Base-by-base conservation (phyloP, 2,329 filamentous ascomycete genomes). In the Aureobasidium sp. region DNA sequence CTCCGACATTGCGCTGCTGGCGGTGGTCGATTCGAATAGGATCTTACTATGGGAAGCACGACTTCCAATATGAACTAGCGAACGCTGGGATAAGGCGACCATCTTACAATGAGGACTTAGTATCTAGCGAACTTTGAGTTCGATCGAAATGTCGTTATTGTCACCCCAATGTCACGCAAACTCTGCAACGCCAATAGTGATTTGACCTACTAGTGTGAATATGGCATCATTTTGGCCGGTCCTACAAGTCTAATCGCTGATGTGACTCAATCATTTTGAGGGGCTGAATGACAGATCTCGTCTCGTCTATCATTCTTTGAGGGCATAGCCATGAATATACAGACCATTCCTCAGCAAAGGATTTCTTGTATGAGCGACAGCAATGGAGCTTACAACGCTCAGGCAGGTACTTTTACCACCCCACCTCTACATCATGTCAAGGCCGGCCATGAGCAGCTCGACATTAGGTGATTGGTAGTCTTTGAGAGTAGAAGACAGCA, bases 361-460 rank as follows among this genome's bases (percentile, higher is more conserved):
- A 4, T 17, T 26, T 46, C 13, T 27, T 20, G 20, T n/a, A n/a
- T 13, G 12, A 47, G 55, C 32, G 37, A 46, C 26, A 59, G n/a
- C 27, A 36, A 26, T 7, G 13, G 24, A 36, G 20, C 27, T n/a
- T n/a, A 26, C 20, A 10, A 27, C 26, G 26, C 13, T 48, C 13
- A 4, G 5, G 2, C 37, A 34, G 20, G 17, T 34, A 27, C 13
- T 27, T 9, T 6, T 20, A 9, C 26, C 26, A n/a, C 7, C 15
- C 26, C 26, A n/a, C 9, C 13, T 26, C 34, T 48, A 63, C 62
- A 80, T 64, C 69, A 78, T 75, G 65, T 79, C 77, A 55, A 79
- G 72, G 13, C 74, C 75, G 56, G 70, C 72, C 29, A 79, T 66
- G 56, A 80, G 66, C 51, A 69, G 69, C 37, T 78, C 75, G 17